phyloP scores from a whole-genome alignment of 2,329 filamentous ascomycete genomes.

The Fusarium denticulatum region DNA sequence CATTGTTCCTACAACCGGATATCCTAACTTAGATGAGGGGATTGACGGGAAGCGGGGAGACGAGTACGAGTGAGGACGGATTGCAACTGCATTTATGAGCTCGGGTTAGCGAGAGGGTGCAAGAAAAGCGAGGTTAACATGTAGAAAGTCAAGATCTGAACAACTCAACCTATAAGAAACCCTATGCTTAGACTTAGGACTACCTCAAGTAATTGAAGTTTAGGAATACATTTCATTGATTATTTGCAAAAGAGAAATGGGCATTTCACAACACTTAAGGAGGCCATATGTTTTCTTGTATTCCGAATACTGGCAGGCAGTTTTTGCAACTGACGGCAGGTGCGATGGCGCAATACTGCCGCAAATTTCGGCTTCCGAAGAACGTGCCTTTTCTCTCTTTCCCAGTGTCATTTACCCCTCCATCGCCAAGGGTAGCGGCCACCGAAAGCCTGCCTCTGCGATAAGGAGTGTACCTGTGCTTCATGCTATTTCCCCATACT shows the following conservation, averaged over 20 bases:
- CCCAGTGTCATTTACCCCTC: slow-evolving; percentile 40
- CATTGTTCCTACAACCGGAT: slow-evolving; percentile 20
- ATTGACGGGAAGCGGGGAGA: slow-evolving; percentile 24
- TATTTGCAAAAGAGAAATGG: background rate
- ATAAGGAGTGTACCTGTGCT: slow-evolving; percentile 32
- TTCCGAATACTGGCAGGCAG: background rate
- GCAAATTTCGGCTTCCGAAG: slow-evolving; percentile 27
- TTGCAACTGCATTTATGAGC: background rate
- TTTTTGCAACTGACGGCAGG: slow-evolving; percentile 12
- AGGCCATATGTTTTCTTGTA: background rate
- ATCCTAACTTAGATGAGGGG: slow-evolving; percentile 16
- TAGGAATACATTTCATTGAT: background rate
- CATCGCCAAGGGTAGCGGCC: slow-evolving; percentile 18
- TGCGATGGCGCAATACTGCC: slow-evolving; percentile 43
- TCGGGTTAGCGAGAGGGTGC: background rate
- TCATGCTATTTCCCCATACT: slow-evolving; percentile 2
- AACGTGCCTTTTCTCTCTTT: slow-evolving; percentile 24
- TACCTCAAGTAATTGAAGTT: background rate
- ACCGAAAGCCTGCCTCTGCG: slow-evolving; percentile 30
- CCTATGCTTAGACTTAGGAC: background rate
- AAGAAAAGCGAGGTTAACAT: background rate
- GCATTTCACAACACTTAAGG: too few relatives aligned
- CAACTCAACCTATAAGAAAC: background rate
- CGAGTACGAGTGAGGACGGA: slow-evolving; percentile 28
- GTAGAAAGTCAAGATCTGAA: background rate